Evolutionary conservation across 179 eudicot species (phyloP), one percentile per base, ranked within the genome.

Genomic region (Drosera spatulata): DNA sequence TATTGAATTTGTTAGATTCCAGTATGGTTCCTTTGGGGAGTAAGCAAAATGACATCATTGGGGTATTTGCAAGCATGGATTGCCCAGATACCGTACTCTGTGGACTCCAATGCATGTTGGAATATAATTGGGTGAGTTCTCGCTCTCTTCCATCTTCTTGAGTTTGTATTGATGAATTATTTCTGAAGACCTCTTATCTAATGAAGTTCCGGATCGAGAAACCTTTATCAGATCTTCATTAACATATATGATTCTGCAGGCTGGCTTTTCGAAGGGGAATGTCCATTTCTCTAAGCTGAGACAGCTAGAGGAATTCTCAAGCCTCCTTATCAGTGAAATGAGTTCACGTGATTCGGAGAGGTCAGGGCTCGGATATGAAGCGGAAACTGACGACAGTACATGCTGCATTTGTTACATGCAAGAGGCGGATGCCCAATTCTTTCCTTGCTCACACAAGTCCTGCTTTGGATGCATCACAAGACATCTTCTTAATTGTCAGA

Each of bases 391-490:
- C 10, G 88, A 88, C 46, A 61, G 62, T 41, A 66, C 61, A 4
- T 85, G 91, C 60, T 91, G 91, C 75, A 91, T 87, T 58, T 91
- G 97, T 71, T 91, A 91, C 45, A 64, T 83, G 1, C 67, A 75
- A 39, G 68, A 71, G 58, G 82, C 85, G 51, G 79, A 85, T 66
- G 76, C 96, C 47, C 81, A 65, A 15, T 88, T 91, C 59, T 37
- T 80, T 62, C 96, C 97, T 9, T 91, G 97, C 64, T 71, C 79
- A 42, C 97, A 91, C 61, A 60, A 67, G 11, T 91, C 97, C 10
- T 91, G 97, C 65, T 79, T 71, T 41, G 87, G 94, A 51, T 91
- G 97, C 80, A 87, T 91, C 64, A 76, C 94, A 4, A 80, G 97
- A 56, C 97, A 91, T 70, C 91, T 91, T 50, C 75, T 91, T 39